These are phyloP conservation scores for Pholiota adiposa DNA, from an alignment of 1,284 basidiomycete species.

Conservation along the genomic window DNA sequence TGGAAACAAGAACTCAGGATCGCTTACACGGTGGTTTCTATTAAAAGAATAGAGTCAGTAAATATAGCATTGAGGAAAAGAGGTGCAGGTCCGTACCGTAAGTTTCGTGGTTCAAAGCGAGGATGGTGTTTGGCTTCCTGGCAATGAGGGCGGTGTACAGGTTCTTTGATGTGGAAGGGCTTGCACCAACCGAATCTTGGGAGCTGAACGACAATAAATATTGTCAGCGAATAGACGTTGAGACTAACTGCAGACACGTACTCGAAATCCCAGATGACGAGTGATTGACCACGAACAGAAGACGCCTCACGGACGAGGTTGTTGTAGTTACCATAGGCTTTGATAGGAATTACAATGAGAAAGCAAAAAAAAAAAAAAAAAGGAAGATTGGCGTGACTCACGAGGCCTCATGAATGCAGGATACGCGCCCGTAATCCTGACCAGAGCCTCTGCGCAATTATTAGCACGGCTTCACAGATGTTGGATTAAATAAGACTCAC, in stretches of 20 bases:
- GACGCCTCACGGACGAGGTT: slow-evolving; percentile 50
- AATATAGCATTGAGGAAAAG: not conserved
- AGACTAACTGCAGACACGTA: slow-evolving; percentile 22
- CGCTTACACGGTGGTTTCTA: slow-evolving; percentile 35
- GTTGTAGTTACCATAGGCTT: slow-evolving; percentile 56
- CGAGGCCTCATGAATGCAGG: slow-evolving; percentile 53
- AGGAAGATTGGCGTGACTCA: slow-evolving; percentile 25
- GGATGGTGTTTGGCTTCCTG: slow-evolving; percentile 34
- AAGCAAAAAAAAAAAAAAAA: not conserved
- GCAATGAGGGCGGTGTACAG: slow-evolving; percentile 35
- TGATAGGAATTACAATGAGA: not conserved
- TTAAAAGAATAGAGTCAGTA: not conserved
- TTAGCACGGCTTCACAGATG: not conserved
- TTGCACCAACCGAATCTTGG: slow-evolving; percentile 37
- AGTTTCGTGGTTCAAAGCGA: slow-evolving; percentile 43
- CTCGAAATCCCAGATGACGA: slow-evolving; percentile 51
- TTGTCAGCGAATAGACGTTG: slow-evolving; percentile 22
- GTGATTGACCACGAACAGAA: slow-evolving; percentile 38
- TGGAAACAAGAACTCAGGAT: not conserved
- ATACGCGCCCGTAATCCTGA: slow-evolving; percentile 45
- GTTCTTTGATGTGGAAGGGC: slow-evolving; percentile 34
- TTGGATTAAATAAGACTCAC: no score
- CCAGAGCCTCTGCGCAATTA: slow-evolving; percentile 42
- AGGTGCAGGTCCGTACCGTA: slow-evolving; percentile 10
- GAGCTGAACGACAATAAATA: slow-evolving; percentile 27